Evolutionary conservation across 371 early-diverging fungal genomes (phyloP), one percentile per base, ranked within the genome.

Genomic region (Synchytrium microbalum): DNA sequence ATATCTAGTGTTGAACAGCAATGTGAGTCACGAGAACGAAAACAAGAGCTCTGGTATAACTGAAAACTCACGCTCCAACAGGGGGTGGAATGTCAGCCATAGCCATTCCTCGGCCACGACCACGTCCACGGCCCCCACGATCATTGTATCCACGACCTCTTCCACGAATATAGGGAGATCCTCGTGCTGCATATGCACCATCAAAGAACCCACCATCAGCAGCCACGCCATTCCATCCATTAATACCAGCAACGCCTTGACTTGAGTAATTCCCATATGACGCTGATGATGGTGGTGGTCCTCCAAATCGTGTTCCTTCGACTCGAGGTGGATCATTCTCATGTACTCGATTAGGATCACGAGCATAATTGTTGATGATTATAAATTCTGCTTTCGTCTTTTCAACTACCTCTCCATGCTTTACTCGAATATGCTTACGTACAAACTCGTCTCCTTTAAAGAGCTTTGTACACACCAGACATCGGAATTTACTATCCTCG

Each of bases 401-500:
- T 28, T 85, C 84, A 51, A 87, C 76, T 30, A 86, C 79, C 52
- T 88, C 88, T 1, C 85, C 80, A 68, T 97, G 98, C 74, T 97
- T 56, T 81, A 74, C 54, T 30, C 82, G 66, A 63, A 97, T 86
- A 69, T 97, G 98, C 74, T 95, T 96, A 70, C 85, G 85, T 14
- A 95, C 93, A 83, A 90, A 97, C 65, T 90, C 92, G 56, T 87
- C 85, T 14, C 93, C 96, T 67, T 91, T 88, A 83, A 97, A 97
- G 54, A 94, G 88, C 79, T 97, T 97, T 13, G 81, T 81, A 75
- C 98, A 97, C 13, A 56, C 29, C 13, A 29, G 56, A 75, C 97
- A 97, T 61, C 93, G 86, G 81, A 77, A 95, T 73, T 92, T 92
- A 60, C 88, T 86, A 38, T 82, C 88, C n/a, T 82, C 84, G 58